Percentiles rank a stretch among this genome's conserved stretches.
These are phyloP conservation scores for Penstemon eatonii DNA, from an alignment of 257 asterid genomes.

Conservation along the genomic window DNA sequence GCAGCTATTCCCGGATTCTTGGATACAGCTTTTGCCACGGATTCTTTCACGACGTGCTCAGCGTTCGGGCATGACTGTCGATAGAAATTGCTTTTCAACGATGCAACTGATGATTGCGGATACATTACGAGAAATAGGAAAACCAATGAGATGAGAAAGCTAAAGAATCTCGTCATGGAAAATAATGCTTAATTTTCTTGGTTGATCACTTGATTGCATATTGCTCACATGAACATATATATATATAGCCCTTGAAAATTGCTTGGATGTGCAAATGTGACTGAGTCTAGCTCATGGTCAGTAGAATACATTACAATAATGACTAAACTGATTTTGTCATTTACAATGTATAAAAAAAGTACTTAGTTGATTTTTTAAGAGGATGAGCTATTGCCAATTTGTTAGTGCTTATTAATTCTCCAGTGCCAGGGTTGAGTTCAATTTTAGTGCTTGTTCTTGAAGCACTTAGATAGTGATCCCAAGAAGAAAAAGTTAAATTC, in stretches of 20 bases:
- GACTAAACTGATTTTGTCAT: too few relatives aligned
- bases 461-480: too few relatives aligned
- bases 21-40: neutral
- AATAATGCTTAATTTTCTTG: too few relatives aligned
- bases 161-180: neutral
- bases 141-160: neutral
- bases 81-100: slow-evolving; percentile 1
- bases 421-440: neutral
- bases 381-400: too few relatives aligned
- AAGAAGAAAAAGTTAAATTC: neutral
- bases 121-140: neutral
- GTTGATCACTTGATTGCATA: too few relatives aligned
- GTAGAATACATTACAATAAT: too few relatives aligned
- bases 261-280: neutral
- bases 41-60: neutral
- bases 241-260: neutral
- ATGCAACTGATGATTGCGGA: neutral
- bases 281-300: too few relatives aligned
- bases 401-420: neutral
- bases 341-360: too few relatives aligned
- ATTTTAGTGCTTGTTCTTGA: too few relatives aligned
- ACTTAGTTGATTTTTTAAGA: neutral
- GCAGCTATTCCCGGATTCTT: slow-evolving; percentile 4
- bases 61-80: neutral
- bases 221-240: neutral